These are phyloP conservation scores for Zasmidium angulare DNA, from an alignment of 2,329 filamentous ascomycete species.

Conservation along the genomic window DNA sequence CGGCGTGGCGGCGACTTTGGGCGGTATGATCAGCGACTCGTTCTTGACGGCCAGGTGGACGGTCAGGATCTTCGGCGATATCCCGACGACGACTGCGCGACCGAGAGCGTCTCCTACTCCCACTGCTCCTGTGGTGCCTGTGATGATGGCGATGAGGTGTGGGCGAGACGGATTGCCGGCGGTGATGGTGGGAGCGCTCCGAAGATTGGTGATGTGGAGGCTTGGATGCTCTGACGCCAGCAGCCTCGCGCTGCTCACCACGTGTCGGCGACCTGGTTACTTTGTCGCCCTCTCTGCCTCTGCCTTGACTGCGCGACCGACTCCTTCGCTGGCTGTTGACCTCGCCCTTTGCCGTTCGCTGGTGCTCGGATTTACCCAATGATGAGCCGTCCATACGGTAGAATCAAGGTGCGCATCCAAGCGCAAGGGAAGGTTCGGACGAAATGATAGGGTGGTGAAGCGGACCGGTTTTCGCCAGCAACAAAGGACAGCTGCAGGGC, in stretches of 20 bases:
- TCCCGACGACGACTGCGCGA: background rate
- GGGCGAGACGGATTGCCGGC: constrained; percentile 12
- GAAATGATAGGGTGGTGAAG: background rate
- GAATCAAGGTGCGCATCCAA: constrained; percentile 12
- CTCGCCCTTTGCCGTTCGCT: constrained; percentile 1
- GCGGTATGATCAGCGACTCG: constrained; percentile 9
- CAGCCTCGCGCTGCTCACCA: constrained; percentile 5
- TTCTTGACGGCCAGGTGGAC: constrained; percentile 16
- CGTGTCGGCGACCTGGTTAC: constrained; percentile 1
- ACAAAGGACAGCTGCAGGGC: background rate
- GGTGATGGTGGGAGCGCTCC: background rate
- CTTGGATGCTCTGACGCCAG: constrained; percentile 1
- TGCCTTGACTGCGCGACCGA: constrained; percentile 3
- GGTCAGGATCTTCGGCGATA: constrained; percentile 2
- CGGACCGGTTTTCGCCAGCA: background rate
- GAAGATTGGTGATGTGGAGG: constrained; percentile 4
- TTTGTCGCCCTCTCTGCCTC: background rate
- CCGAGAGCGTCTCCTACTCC: background rate
- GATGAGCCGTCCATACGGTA: constrained; percentile 24
- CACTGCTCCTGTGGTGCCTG: background rate
- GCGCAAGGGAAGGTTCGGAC: constrained; percentile 7
- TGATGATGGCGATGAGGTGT: constrained; percentile 12
- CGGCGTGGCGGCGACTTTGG: constrained; percentile 15
- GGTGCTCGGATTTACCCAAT: constrained; percentile 12
- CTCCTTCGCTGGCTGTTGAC: background rate